Evolutionary conservation across 768 basidiomycete species (phyloP), one percentile per base, ranked within the genome.

Genomic region (Russula brevipes): DNA sequence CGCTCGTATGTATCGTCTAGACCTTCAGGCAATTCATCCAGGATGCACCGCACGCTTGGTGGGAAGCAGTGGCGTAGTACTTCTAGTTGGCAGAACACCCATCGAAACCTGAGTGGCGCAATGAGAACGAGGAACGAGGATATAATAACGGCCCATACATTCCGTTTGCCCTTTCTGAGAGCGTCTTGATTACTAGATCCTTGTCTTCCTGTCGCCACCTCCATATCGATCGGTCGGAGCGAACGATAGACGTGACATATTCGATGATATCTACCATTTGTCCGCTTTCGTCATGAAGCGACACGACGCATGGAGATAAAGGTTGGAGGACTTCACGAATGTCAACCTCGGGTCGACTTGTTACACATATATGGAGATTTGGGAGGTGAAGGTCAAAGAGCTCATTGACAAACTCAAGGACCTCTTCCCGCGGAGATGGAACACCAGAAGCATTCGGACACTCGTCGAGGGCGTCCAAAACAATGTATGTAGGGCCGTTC

Each of bases 1-100:
- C 41, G 51, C 39, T 42, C 31, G 24, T 59, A 52, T 12, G 50
- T 59, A n/a, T 45, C 19, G 30, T 53, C 50, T n/a, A 59, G 30
- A 11, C 39, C 19, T 14, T 53, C 33, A 5, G 59, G 38, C 16
- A 59, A 33, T 8, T 42, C 50, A 5, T 44, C 42, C 6, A 59
- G 49, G 41, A 24, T 24, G 19, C 45, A 19, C 14, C 45, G 45
- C 39, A 42, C 41, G 11, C 19, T 55, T 9, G 16, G 14, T 42
- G 54, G 54, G 24, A 55, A 16, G 10, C 36, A 31, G 12, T 33
- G 54, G 0, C 41, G 39, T 42, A 55, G 41, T 1, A 33, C 6
- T 45, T 56, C 54, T 5, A 56, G 31, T 17, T 42, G 54, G 7
- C 54, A 56, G 5, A 33, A 45, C 10, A 44, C 54, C 54, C 54